Conservation (phyloP, 164 flowering plant species). For the Tinospora cordifolia region DNA sequence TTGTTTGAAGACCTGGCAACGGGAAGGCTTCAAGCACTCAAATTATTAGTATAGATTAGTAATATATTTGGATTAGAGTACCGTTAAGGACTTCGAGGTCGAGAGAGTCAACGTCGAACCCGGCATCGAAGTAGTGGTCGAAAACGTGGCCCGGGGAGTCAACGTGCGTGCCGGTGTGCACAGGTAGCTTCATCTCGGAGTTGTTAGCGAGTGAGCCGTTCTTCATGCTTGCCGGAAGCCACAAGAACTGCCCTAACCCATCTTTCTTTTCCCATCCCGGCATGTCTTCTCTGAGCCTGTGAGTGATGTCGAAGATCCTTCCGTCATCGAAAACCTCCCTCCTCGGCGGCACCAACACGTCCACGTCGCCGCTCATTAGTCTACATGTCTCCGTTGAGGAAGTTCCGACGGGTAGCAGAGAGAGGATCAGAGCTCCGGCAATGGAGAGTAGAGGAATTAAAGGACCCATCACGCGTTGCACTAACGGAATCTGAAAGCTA, state of each 20-base stretch:
- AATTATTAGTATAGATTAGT: too few relatives aligned
- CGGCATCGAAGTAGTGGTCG: conserved; percentile 82
- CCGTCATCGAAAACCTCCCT: conserved; percentile 27
- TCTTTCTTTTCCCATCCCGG: conserved; percentile 45
- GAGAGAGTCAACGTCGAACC: conserved; percentile 85
- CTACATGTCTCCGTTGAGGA: conserved; percentile 1
- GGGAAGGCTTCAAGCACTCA: too few relatives aligned
- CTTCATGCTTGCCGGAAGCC: conserved; percentile 68
- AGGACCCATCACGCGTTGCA: neutral
- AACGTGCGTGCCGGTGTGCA: conserved; percentile 90
- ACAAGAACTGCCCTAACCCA: conserved; percentile 63
- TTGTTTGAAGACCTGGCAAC: too few relatives aligned
- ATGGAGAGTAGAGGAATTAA: neutral
- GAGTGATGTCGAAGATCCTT: conserved; percentile 67
- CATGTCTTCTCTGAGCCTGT: conserved; percentile 42
- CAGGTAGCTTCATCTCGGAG: conserved; percentile 68
- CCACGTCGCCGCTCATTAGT: neutral
- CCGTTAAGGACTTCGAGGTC: conserved; percentile 81
- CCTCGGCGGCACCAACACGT: conserved; percentile 18
- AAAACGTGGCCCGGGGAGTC: conserved; percentile 91
- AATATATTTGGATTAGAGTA: conserved; percentile 6
- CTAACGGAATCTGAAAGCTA: neutral
- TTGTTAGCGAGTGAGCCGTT: conserved; percentile 75
- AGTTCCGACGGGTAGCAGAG: neutral
- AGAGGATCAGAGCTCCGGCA: neutral